phyloP scores from a whole-genome alignment of 495 filamentous ascomycete genomes.

The Penicillium fimorum region DNA sequence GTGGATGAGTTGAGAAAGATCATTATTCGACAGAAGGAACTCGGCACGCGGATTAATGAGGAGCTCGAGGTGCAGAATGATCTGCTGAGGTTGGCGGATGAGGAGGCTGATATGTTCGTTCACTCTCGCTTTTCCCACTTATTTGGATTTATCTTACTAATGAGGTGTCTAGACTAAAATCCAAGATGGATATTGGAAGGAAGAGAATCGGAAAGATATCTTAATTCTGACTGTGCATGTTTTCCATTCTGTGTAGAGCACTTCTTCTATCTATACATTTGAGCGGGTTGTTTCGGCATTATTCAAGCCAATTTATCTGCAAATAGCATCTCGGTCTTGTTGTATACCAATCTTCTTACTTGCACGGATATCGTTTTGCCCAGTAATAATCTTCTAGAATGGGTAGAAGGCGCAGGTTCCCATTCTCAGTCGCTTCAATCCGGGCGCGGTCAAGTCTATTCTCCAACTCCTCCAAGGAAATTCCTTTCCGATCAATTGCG shows the following conservation, averaged over 20 bases:
- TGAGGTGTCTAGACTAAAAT: constrained; percentile 49
- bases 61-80: constrained; percentile 84
- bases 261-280: neutral
- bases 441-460: neutral
- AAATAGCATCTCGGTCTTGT: neutral
- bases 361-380: neutral
- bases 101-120: constrained; percentile 65
- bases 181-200: constrained; percentile 81
- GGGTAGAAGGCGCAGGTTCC: neutral
- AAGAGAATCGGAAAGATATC: constrained; percentile 76
- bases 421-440: neutral
- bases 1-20: constrained; percentile 74
- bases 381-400: neutral
- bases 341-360: neutral
- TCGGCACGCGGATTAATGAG: constrained; percentile 79
- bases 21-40: constrained; percentile 76
- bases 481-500: neutral
- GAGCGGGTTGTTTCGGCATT: neutral
- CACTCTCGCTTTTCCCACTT: neutral
- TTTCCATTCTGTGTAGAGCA: neutral
- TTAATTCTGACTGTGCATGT: constrained; percentile 28
- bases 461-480: neutral
- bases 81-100: constrained; percentile 71
- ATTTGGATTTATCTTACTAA: constrained; percentile 21
- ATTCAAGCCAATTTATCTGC: neutral